Evolutionary conservation across 2,329 filamentous ascomycete genomes (phyloP).

Genomic region (Xylariaceae sp.): DNA sequence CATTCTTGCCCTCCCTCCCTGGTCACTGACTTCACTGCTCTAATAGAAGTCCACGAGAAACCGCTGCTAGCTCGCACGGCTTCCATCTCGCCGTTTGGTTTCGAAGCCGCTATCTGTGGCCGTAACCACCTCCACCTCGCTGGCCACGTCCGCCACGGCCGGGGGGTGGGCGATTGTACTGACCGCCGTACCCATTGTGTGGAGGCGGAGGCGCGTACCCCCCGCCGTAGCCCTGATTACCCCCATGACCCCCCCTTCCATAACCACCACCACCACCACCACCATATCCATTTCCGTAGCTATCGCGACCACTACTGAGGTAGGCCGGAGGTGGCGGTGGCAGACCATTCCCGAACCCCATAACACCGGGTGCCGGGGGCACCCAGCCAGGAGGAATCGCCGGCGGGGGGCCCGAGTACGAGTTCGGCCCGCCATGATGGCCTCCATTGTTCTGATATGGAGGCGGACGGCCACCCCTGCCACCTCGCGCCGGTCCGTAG

Average conservation of each 20-base stretch:
- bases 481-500: conserved; percentile 22
- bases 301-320: conserved; percentile 13
- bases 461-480: conserved; percentile 13
- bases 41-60: no score
- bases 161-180: conserved; percentile 17
- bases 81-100: neutral
- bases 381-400: conserved; percentile 25
- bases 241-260: conserved; percentile 15
- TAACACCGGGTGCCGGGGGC: conserved; percentile 32
- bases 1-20: no score
- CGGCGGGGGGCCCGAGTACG: conserved; percentile 21
- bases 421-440: conserved; percentile 22
- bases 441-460: conserved; percentile 40
- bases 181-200: conserved; percentile 16
- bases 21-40: no score
- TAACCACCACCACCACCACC: conserved; percentile 13
- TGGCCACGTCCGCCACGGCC: conserved; percentile 16
- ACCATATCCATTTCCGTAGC: conserved; percentile 16
- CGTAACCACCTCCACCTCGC: conserved; percentile 13
- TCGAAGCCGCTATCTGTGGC: conserved; percentile 5
- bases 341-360: conserved; percentile 29
- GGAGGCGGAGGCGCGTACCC: conserved; percentile 14
- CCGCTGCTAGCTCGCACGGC: neutral
- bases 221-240: conserved; percentile 18
- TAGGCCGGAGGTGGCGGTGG: conserved; percentile 30